phyloP scores from a whole-genome alignment of 192 early-diverging fungal genomes.

The Oehlia diaphana region DNA sequence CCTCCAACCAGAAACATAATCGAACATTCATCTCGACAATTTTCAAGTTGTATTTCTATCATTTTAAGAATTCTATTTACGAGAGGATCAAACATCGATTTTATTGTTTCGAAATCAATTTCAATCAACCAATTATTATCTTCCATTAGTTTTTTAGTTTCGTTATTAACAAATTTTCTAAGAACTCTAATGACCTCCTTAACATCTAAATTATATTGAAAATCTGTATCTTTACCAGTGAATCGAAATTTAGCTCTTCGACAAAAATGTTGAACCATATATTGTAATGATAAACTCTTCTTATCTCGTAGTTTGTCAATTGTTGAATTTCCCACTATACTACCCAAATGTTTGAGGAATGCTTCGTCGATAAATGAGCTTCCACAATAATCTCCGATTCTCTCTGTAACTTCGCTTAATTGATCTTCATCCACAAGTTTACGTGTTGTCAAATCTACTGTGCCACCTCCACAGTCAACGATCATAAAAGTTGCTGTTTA shows the following conservation, averaged over 20 bases:
- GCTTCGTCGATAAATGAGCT: slow-evolving; percentile 45
- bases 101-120: not conserved
- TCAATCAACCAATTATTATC: not conserved
- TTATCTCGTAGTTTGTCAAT: not conserved
- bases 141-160: not conserved
- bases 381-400: slow-evolving; percentile 50
- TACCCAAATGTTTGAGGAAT: not conserved
- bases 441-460: slow-evolving; percentile 36
- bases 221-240: not conserved
- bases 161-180: not conserved
- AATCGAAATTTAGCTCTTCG: not conserved
- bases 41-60: slow-evolving; percentile 53
- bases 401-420: slow-evolving; percentile 48
- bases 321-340: not conserved
- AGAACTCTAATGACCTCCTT: not conserved
- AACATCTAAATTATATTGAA: not conserved
- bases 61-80: slow-evolving; percentile 50
- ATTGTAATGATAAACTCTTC: not conserved
- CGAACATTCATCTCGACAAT: slow-evolving; percentile 36
- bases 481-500: slow-evolving; percentile 33
- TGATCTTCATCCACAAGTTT: not conserved
- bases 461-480: slow-evolving; percentile 46
- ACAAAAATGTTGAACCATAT: slow-evolving; percentile 5
- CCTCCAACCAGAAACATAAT: slow-evolving; percentile 61
- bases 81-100: slow-evolving; percentile 54